These are phyloP conservation scores for Hansfordia pulvinata DNA, from an alignment of 2,329 filamentous ascomycete genomes.

Conservation along the genomic window DNA sequence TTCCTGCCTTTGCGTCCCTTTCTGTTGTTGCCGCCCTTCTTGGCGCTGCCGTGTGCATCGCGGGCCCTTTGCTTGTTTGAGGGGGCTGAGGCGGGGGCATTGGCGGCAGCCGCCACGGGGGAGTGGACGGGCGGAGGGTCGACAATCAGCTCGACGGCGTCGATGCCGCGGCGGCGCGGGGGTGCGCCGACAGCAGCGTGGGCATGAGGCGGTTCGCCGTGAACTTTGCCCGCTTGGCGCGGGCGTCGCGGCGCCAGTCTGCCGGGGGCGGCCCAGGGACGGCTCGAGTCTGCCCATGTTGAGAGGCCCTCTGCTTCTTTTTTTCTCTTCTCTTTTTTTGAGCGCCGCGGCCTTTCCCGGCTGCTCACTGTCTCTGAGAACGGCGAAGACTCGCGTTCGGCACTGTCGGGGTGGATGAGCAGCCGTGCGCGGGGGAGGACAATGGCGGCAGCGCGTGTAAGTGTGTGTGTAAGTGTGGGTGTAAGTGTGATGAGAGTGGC, in stretches of 20 bases:
- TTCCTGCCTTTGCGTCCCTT: constrained; percentile 1
- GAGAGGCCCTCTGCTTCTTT: too few relatives aligned
- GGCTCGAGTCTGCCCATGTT: constrained; percentile 17
- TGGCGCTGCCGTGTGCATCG: background rate
- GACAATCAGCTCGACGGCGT: constrained; percentile 32
- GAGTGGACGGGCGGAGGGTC: constrained; percentile 14
- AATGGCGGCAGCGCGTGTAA: too few relatives aligned
- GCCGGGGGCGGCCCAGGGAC: constrained; percentile 14
- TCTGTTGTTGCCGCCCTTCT: background rate
- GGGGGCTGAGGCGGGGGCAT: background rate
- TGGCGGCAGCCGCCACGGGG: background rate
- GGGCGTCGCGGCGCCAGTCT: constrained; percentile 17
- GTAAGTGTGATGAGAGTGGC: too few relatives aligned
- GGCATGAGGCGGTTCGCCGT: constrained; percentile 49
- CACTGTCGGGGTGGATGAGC: too few relatives aligned
- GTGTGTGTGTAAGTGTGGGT: too few relatives aligned
- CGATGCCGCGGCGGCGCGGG: constrained; percentile 41
- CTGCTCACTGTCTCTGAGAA: too few relatives aligned
- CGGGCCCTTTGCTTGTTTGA: background rate
- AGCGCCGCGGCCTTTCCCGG: too few relatives aligned
- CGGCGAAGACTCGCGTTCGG: too few relatives aligned
- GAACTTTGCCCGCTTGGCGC: constrained; percentile 38
- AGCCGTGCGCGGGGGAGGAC: too few relatives aligned
- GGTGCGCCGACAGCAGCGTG: constrained; percentile 34
- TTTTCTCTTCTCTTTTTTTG: too few relatives aligned